These are phyloP conservation scores for Saccharomycopsis hybrid DNA, from an alignment of 1,139 yeast genomes.

Conservation along the genomic window DNA sequence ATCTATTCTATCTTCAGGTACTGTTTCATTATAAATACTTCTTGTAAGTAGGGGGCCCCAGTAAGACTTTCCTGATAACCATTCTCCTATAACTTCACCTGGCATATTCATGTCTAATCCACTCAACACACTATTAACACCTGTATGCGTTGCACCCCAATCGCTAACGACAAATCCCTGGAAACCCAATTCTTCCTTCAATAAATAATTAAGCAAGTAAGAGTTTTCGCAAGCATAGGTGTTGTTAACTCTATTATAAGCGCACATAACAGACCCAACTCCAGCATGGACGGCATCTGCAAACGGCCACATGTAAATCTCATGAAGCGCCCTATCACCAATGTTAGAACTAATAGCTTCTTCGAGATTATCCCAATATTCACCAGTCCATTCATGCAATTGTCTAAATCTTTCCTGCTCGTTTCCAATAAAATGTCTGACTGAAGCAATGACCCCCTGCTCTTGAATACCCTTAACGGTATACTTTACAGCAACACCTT, in stretches of 20 bases:
- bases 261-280: slow-evolving; percentile 56
- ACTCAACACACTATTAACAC: slow-evolving; percentile 49
- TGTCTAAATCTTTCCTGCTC: slow-evolving; percentile 65
- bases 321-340: slow-evolving; percentile 60
- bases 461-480: slow-evolving; percentile 51
- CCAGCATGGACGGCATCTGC: slow-evolving; percentile 59
- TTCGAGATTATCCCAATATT: slow-evolving; percentile 17
- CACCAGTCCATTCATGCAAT: slow-evolving; percentile 21
- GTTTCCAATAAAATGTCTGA: slow-evolving; percentile 50
- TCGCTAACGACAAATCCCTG: slow-evolving; percentile 64
- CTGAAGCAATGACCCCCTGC: slow-evolving; percentile 50
- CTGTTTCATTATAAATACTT: slow-evolving; percentile 49
- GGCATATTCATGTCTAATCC: slow-evolving; percentile 70
- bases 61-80: slow-evolving; percentile 49
- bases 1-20: slow-evolving; percentile 49
- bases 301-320: slow-evolving; percentile 60
- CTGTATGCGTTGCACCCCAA: slow-evolving; percentile 60
- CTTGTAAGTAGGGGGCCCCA: slow-evolving; percentile 56
- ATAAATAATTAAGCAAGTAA: slow-evolving; percentile 45
- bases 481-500: slow-evolving; percentile 49
- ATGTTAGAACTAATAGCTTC: slow-evolving; percentile 40
- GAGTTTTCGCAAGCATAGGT: slow-evolving; percentile 59
- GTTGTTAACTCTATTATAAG: slow-evolving; percentile 54
- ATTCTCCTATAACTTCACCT: slow-evolving; percentile 46
- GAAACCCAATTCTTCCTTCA: slow-evolving; percentile 59